These are phyloP conservation scores for maize (Zea mays) DNA, from an alignment of 176 grass and related monocot genomes.

Conservation along the genomic window Zm-B73-REFERENCE-NAM-5.0 NC_050104.1:126299501-126300000, in stretches of 20 bases:
- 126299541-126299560: constrained; percentile 1
- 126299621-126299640: constrained; percentile 9
- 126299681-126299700: constrained; percentile 83
- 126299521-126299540: constrained; percentile 8
- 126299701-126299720: constrained; percentile 84
- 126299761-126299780: constrained; percentile 6
- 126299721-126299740: constrained; percentile 84
- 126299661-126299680: constrained; percentile 69
- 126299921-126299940: neutral
- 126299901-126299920: neutral
- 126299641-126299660: constrained; percentile 37
- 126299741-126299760: constrained; percentile 84
- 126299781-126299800: neutral
- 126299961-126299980: neutral
- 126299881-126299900: neutral
- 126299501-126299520: neutral
- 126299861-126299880: neutral
- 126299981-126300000: neutral
- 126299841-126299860: neutral
- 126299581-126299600: constrained; percentile 50
- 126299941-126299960: neutral
- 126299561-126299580: neutral
- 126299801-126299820: neutral
- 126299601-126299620: constrained; percentile 46
- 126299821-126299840: neutral